A percentile compares a stretch with the other conserved stretches of the same genome.
These are phyloP conservation scores for Suhomyces emberorum DNA, from an alignment of 805 yeast genomes.

Conservation along the genomic window DNA sequence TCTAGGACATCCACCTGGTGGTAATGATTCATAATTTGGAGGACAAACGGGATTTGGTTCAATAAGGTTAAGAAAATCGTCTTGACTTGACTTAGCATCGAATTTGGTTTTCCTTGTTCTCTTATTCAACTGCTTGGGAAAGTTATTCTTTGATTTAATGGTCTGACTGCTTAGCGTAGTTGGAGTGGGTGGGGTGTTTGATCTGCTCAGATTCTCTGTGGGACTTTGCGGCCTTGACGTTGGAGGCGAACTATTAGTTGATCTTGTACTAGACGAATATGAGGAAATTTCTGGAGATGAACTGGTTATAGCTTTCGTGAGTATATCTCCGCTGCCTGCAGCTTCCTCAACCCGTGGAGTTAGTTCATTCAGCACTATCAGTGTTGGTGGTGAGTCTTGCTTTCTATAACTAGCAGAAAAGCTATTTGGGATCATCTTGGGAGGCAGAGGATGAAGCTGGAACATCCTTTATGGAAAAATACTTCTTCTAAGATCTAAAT, in stretches of 20 bases:
- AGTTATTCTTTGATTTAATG: neutral
- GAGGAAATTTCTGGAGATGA: slow-evolving; percentile 7
- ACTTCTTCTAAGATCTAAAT: no score
- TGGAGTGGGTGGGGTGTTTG: slow-evolving; percentile 9
- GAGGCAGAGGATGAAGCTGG: no score
- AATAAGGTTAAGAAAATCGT: slow-evolving; percentile 24
- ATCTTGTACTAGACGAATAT: slow-evolving; percentile 2
- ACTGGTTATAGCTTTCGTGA: neutral
- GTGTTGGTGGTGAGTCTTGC: no score
- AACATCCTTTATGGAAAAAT: no score
- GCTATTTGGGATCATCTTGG: no score
- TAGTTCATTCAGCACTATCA: no score
- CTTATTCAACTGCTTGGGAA: neutral
- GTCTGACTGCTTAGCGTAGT: neutral
- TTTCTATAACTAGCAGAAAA: no score
- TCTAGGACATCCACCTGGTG: slow-evolving; percentile 45
- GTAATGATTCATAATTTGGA: slow-evolving; percentile 33
- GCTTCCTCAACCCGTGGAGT: neutral
- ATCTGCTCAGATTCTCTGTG: slow-evolving; percentile 1
- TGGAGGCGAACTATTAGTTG: slow-evolving; percentile 5
- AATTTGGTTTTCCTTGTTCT: no score
- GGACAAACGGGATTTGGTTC: slow-evolving; percentile 41
- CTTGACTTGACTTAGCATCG: slow-evolving; percentile 6
- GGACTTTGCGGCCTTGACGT: slow-evolving; percentile 7
- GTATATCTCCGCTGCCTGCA: slow-evolving; percentile 1